These are phyloP conservation scores for Tylopilus sp. DNA, from an alignment of 768 basidiomycete species.

Conservation along the genomic window DNA sequence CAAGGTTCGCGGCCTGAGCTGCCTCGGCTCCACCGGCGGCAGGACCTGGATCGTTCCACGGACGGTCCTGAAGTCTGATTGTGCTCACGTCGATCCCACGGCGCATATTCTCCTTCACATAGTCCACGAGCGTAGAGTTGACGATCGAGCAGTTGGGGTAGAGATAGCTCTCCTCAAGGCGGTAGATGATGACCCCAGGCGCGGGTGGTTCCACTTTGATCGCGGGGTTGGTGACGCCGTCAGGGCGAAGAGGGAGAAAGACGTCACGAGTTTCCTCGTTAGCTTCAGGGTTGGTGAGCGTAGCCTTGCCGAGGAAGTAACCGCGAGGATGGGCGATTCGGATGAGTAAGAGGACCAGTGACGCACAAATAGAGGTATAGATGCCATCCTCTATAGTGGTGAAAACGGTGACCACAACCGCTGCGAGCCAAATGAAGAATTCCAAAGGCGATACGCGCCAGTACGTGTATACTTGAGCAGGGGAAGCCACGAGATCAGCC, in stretches of 20 bases:
- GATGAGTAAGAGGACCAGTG: slow-evolving; percentile 74
- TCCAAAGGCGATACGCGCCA: slow-evolving; percentile 96
- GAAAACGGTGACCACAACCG: slow-evolving; percentile 88
- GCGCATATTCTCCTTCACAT: slow-evolving; percentile 74
- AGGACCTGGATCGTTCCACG: slow-evolving; percentile 95
- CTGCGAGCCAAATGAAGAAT: slow-evolving; percentile 83
- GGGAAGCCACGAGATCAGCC: slow-evolving; percentile 81
- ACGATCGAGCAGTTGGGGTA: slow-evolving; percentile 73
- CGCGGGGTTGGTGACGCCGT: slow-evolving; percentile 61
- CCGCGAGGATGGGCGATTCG: slow-evolving; percentile 87
- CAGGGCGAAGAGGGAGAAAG: slow-evolving; percentile 70
- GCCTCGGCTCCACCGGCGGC: slow-evolving; percentile 40
- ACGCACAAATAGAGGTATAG: slow-evolving; percentile 81
- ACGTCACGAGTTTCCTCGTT: slow-evolving; percentile 58
- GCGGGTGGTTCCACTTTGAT: slow-evolving; percentile 74
- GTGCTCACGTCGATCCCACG: slow-evolving; percentile 69
- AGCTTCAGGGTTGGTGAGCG: slow-evolving; percentile 42
- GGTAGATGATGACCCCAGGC: slow-evolving; percentile 88
- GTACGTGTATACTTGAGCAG: slow-evolving; percentile 76
- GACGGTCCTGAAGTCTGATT: slow-evolving; percentile 67
- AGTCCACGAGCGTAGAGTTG: slow-evolving; percentile 73
- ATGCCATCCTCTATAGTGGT: slow-evolving; percentile 93
- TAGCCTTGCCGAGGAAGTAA: slow-evolving; percentile 85
- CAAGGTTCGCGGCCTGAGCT: slow-evolving; percentile 48
- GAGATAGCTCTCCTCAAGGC: slow-evolving; percentile 86